A percentile compares a stretch with the other conserved stretches of the same genome.
These are phyloP conservation scores for Irpex rosettiformis DNA, from an alignment of 1,284 basidiomycete genomes.

Conservation along the genomic window DNA sequence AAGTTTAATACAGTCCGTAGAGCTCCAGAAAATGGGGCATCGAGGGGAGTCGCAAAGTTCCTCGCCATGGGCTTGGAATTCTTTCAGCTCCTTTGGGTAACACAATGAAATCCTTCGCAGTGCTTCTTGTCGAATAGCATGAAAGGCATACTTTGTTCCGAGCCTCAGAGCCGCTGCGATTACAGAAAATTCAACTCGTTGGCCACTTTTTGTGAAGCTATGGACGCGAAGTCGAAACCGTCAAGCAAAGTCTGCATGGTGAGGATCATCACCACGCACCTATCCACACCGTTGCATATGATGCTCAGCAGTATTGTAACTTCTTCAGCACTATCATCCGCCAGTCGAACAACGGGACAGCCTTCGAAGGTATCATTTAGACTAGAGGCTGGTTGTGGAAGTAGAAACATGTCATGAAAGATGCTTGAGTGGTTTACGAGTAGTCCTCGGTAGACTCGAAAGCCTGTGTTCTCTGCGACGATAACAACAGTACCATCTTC, in stretches of 20 bases:
- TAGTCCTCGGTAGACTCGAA: constrained; percentile 1
- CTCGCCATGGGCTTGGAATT: background rate
- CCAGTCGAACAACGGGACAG: background rate
- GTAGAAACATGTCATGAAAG: background rate
- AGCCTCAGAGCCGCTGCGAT: constrained; percentile 10
- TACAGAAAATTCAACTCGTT: background rate
- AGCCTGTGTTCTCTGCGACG: background rate
- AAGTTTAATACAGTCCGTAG: background rate
- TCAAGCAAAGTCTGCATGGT: background rate
- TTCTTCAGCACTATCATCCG: background rate
- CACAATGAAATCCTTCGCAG: background rate
- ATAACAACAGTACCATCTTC: constrained; percentile 3
- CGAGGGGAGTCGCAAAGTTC: background rate
- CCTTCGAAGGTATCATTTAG: background rate
- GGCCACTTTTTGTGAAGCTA: background rate
- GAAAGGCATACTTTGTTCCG: constrained; percentile 13
- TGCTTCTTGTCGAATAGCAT: constrained; percentile 8
- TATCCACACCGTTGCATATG: background rate
- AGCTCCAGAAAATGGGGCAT: background rate
- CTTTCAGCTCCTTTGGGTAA: background rate
- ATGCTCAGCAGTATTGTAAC: background rate
- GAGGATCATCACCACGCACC: background rate
- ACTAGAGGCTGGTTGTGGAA: background rate
- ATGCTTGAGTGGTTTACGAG: background rate
- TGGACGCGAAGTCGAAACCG: background rate